Evolutionary conservation across 805 yeast genomes (phyloP).

Genomic region (Lipomyces sp.): DNA sequence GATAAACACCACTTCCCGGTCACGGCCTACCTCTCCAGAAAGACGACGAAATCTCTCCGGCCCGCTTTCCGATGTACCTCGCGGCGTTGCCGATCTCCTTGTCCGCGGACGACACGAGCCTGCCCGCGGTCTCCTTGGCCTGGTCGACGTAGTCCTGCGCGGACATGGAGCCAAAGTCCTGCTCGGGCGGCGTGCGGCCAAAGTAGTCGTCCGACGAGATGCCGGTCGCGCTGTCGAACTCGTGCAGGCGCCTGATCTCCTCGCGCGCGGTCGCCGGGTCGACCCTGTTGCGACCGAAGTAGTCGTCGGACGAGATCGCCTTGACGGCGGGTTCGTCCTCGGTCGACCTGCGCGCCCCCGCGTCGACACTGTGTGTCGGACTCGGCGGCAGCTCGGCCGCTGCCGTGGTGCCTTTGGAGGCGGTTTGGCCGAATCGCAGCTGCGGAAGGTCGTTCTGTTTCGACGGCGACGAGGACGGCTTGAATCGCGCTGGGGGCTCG

Average conservation of each 20-base stretch:
- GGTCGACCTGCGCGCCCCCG: background rate
- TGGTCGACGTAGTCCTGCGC: conserved; percentile 3
- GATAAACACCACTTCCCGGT: too few species aligned
- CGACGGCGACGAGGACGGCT: background rate
- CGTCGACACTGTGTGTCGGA: background rate
- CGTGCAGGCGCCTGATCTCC: conserved; percentile 29
- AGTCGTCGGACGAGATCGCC: conserved; percentile 20
- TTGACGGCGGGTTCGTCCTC: background rate
- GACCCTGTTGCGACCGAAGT: conserved; percentile 9
- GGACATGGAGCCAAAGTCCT: conserved; percentile 48
- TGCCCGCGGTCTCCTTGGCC: conserved; percentile 6
- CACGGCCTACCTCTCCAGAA: background rate
- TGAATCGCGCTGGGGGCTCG: conserved; percentile 40
- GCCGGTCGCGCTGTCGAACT: conserved; percentile 86
- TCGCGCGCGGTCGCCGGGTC: conserved; percentile 1
- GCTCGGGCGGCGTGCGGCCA: conserved; percentile 66
- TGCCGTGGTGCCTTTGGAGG: conserved; percentile 43
- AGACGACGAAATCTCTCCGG: conserved; percentile 1
- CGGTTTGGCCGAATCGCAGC: conserved; percentile 1
- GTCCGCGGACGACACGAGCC: conserved; percentile 5
- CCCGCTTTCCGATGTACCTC: background rate
- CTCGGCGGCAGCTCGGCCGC: conserved; percentile 22
- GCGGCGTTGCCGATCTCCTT: conserved; percentile 1
- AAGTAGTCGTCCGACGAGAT: conserved; percentile 94
- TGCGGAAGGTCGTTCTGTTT: background rate